Conservation (phyloP, 495 filamentous ascomycete species). For the Apodospora peruviana region DNA sequence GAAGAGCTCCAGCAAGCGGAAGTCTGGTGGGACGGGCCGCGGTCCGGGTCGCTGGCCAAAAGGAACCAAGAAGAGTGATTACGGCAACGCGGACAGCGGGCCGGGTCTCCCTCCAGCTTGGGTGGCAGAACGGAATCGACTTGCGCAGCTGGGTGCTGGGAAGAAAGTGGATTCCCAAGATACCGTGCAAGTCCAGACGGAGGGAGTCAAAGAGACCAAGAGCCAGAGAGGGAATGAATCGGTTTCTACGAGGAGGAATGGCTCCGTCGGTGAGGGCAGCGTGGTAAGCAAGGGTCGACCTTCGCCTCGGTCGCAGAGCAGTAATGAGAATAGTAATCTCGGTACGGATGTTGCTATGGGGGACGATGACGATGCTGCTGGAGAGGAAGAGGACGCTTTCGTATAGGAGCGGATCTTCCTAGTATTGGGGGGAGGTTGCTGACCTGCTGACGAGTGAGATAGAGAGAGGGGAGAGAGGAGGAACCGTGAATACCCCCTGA, state of each 20-base stretch:
- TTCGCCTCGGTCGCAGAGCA: constrained; percentile 11
- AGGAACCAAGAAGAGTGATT: constrained; percentile 52
- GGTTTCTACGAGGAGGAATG: constrained; percentile 3
- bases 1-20: constrained; percentile 32
- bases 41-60: constrained; percentile 50
- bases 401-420: no score
- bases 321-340: constrained; percentile 2
- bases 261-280: constrained; percentile 3
- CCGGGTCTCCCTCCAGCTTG: constrained; percentile 49
- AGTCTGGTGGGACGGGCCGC: constrained; percentile 48
- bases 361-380: constrained; percentile 6
- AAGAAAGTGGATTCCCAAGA: constrained; percentile 19
- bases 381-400: constrained; percentile 2
- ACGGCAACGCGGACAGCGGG: constrained; percentile 50
- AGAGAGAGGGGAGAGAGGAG: no score
- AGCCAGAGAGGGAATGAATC: constrained; percentile 7
- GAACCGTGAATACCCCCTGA: no score
- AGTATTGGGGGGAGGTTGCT: no score
- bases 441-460: no score
- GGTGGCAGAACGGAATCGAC: no score
- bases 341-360: constrained; percentile 16
- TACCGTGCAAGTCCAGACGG: constrained; percentile 34
- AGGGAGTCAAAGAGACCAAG: constrained; percentile 25
- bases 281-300: constrained; percentile 9
- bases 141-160: constrained; percentile 1